Percentiles rank a stretch among this genome's conserved stretches.
These are phyloP conservation scores for Neofusicoccum laricinum DNA, from an alignment of 2,329 filamentous ascomycete genomes.

Conservation along the genomic window DNA sequence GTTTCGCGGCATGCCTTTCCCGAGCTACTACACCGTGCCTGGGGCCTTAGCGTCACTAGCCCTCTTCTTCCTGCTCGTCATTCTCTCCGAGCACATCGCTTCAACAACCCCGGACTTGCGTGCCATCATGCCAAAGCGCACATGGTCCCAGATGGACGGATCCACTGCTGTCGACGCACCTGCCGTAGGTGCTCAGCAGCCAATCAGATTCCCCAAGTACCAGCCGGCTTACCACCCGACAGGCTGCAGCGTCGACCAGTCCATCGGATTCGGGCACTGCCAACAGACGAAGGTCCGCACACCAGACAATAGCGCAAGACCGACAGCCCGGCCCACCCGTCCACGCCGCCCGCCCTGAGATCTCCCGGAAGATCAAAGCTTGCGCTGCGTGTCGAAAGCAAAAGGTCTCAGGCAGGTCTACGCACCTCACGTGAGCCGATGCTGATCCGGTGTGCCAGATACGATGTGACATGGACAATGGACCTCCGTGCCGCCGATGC, in stretches of 20 bases:
- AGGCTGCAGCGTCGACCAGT: constrained; percentile 19
- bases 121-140: constrained; percentile 23
- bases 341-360: constrained; percentile 20
- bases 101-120: not conserved
- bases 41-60: not conserved
- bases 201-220: not conserved
- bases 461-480: constrained; percentile 52
- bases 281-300: not conserved
- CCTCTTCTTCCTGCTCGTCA: not conserved
- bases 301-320: not conserved
- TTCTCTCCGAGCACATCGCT: not conserved
- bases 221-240: constrained; percentile 6
- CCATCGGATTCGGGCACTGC: constrained; percentile 18
- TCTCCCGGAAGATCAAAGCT: constrained; percentile 38
- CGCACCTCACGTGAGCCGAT: not conserved
- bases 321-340: not conserved
- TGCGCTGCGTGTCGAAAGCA: constrained; percentile 55
- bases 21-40: not conserved
- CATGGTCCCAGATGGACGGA: constrained; percentile 24
- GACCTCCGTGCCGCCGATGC: constrained; percentile 50
- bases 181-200: not conserved
- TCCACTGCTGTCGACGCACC: constrained; percentile 7
- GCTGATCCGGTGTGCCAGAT: constrained; percentile 30
- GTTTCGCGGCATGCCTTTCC: not conserved
- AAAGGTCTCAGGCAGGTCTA: constrained; percentile 32